Evolutionary conservation across 768 basidiomycete genomes (phyloP).

Genomic region (Termitomyces sp.): DNA sequence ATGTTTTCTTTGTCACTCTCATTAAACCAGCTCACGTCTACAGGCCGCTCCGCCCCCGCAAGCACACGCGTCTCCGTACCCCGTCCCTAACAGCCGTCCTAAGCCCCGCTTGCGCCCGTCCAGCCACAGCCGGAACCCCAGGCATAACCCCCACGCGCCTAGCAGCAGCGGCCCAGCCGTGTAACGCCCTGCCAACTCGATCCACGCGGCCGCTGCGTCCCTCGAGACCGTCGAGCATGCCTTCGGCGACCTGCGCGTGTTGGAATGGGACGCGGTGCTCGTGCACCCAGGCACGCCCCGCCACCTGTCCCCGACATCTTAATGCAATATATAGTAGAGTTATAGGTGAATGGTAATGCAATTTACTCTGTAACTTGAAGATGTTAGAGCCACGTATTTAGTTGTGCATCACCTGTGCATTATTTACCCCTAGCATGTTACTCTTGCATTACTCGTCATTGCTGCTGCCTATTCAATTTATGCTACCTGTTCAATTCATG

Average conservation of each 20-base stretch:
- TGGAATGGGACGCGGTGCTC: slow-evolving; percentile 18
- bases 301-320: no score
- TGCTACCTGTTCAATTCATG: no score
- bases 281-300: background rate
- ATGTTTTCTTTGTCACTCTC: background rate
- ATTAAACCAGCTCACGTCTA: background rate
- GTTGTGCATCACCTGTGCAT: no score
- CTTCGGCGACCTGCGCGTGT: slow-evolving; percentile 45
- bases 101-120: no score
- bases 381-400: no score
- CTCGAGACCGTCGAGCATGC: slow-evolving; percentile 60
- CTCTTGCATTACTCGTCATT: no score
- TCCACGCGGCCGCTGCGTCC: slow-evolving; percentile 71
- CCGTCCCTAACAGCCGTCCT: background rate
- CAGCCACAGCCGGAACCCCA: slow-evolving; percentile 17
- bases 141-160: background rate
- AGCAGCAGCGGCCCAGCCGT: slow-evolving; percentile 11
- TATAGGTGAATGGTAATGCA: no score
- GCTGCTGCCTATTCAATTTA: no score
- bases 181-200: slow-evolving; percentile 36
- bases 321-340: no score
- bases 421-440: no score
- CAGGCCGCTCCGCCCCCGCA: slow-evolving; percentile 13
- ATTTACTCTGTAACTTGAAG: no score
- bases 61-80: slow-evolving; percentile 10